phyloP scores from a whole-genome alignment of 2,329 filamentous ascomycete species.

The Metarhizium album region DNA sequence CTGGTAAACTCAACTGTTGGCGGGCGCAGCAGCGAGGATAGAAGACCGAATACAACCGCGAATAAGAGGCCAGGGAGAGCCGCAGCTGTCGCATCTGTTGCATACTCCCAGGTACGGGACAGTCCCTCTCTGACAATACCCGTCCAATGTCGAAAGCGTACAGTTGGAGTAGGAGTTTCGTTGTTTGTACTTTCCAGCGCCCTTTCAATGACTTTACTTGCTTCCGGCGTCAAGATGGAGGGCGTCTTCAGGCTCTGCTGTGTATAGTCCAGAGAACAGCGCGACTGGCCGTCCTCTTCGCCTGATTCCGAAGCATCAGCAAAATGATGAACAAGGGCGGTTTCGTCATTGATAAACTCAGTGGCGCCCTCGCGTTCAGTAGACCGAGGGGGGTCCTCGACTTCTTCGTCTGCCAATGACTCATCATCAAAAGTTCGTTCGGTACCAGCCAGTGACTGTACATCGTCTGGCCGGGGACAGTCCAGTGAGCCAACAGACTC shows the following conservation, averaged over 20 bases:
- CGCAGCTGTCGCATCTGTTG: slow-evolving; percentile 7
- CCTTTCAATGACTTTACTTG: slow-evolving; percentile 17
- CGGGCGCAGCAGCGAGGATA: slow-evolving; percentile 20
- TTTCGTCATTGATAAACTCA: slow-evolving; percentile 4
- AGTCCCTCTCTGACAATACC: not conserved
- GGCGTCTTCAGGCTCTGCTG: slow-evolving; percentile 36
- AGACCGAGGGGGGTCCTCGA: slow-evolving; percentile 7
- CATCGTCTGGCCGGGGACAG: slow-evolving; percentile 37
- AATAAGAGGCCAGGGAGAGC: slow-evolving; percentile 17
- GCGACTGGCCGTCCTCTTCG: slow-evolving; percentile 29
- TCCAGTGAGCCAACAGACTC: slow-evolving; percentile 42
- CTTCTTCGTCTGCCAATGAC: slow-evolving; percentile 24
- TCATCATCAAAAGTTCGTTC: slow-evolving; percentile 36
- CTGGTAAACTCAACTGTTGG: slow-evolving; percentile 6
- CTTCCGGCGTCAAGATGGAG: slow-evolving; percentile 27
- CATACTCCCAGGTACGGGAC: slow-evolving; percentile 1
- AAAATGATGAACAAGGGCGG: not conserved
- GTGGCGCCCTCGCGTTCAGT: slow-evolving; percentile 7
- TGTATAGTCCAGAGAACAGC: slow-evolving; percentile 36
- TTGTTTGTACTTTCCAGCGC: slow-evolving; percentile 6
- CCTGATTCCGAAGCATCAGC: slow-evolving; percentile 13
- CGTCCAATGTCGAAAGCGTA: slow-evolving; percentile 1
- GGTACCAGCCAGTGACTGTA: slow-evolving; percentile 39
- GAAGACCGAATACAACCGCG: slow-evolving; percentile 12
- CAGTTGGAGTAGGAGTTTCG: not conserved